A percentile compares a stretch with the other conserved stretches of the same genome.
These are phyloP conservation scores for Bassia scoparia DNA, from an alignment of 148 eudicot species.

Conservation along the genomic window DNA sequence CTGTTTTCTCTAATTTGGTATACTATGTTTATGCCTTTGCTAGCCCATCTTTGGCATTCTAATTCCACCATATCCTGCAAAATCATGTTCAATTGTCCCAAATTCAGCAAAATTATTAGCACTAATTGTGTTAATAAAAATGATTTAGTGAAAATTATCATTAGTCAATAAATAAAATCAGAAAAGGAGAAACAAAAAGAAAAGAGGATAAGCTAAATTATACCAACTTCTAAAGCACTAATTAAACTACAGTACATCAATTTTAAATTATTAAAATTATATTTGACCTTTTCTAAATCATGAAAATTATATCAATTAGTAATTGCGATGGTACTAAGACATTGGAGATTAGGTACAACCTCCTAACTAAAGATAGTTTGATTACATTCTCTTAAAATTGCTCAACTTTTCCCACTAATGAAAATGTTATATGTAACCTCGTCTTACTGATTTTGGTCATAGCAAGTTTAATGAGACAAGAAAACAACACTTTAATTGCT, in stretches of 20 bases:
- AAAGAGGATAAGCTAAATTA: background rate
- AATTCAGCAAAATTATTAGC: background rate
- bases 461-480: background rate
- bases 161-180: too few species aligned
- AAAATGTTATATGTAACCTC: background rate
- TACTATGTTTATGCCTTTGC: conserved; percentile 67
- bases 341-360: background rate
- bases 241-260: background rate
- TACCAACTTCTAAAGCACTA: background rate
- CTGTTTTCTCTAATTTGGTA: conserved; percentile 79
- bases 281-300: background rate
- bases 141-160: too few species aligned
- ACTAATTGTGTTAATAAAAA: too few species aligned
- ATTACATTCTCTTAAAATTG: background rate
- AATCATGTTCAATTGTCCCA: background rate
- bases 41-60: conserved; percentile 81
- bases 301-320: background rate
- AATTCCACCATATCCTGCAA: conserved; percentile 75
- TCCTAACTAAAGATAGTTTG: background rate
- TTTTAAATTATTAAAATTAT: background rate
- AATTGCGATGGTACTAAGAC: background rate
- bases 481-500: background rate
- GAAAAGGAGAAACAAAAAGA: too few species aligned
- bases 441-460: background rate
- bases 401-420: background rate